These are phyloP conservation scores for Cyberlindnera xylosilytica DNA, from an alignment of 805 yeast genomes.

Conservation along the genomic window DNA sequence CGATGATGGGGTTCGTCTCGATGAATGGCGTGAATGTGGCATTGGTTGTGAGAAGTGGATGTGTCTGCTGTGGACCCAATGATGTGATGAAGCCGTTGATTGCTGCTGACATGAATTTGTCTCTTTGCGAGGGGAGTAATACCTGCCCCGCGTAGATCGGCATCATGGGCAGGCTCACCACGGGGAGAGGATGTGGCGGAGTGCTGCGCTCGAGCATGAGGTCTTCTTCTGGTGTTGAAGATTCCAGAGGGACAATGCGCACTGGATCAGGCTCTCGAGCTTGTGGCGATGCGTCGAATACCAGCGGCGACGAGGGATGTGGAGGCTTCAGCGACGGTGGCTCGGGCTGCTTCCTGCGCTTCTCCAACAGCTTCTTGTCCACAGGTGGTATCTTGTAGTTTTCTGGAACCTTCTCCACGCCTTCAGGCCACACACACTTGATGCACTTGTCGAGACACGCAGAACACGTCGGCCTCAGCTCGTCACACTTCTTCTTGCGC, in stretches of 20 bases:
- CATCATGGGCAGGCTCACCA: no score
- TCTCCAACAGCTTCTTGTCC: constrained; percentile 2
- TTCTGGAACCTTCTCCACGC: constrained; percentile 19
- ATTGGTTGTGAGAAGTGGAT: constrained; percentile 37
- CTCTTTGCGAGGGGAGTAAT: constrained; percentile 5
- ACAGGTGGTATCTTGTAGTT: constrained; percentile 18
- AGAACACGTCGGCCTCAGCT: constrained; percentile 38
- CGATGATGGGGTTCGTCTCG: constrained; percentile 27
- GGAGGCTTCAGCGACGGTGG: neutral
- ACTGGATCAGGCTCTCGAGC: no score
- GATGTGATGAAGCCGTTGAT: constrained; percentile 39
- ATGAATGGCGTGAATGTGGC: constrained; percentile 39
- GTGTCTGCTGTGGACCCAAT: constrained; percentile 41
- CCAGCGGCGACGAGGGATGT: constrained; percentile 2
- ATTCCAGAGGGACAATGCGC: constrained; percentile 7
- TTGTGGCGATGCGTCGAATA: neutral
- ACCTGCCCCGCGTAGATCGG: constrained; percentile 5
- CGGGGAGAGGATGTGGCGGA: no score
- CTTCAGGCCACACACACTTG: constrained; percentile 26
- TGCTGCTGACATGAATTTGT: constrained; percentile 28
- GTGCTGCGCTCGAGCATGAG: constrained; percentile 1
- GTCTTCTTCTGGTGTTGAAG: constrained; percentile 3
- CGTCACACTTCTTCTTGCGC: constrained; percentile 65
- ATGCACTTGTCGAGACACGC: constrained; percentile 38
- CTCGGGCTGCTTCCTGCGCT: neutral